Base-by-base conservation (phyloP, 2,329 filamentous ascomycete species). In the Penicillium nordicum region DNA sequence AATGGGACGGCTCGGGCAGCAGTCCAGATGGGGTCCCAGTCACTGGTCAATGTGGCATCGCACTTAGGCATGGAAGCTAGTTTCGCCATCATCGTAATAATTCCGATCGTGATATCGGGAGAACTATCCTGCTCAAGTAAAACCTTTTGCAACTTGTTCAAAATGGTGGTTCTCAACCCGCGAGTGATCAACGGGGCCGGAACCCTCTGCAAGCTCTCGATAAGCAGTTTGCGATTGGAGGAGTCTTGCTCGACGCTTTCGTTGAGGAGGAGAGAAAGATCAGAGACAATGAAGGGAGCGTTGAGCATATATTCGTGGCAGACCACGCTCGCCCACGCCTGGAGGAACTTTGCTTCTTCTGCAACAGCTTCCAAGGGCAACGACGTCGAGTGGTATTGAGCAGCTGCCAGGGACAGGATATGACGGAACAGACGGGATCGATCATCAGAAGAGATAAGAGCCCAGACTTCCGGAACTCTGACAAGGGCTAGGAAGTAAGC, bases 301-400 rank as follows among this genome's bases (percentile, higher is more conserved):
- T 68, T 68, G 23, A 75, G 66, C 23, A 76, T 64, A 54, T 75
- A 76, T 42, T 76, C 74, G 45, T 74, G 69, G 23, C 73, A 76
- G 7, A 71, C 67, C 32, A 76, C 62, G 40, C 67, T 67, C 30
- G 67, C 62, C 75, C 74, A 77, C 18, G 72, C 65, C 47, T 76
- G 71, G 27, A 72, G 60, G 47, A 76, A 71, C 34, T 65, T 66
- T 23, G 69, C 63, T 48, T 67, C 60, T 23, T 66, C 59, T 1
- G 67, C 54, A 11, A 61, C 52, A 14, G 58, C 65, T 37, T 73
- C 69, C 18, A 74, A 48, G 25, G 60, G 58, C 7, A 66, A 61
- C 0, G 66, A 61, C 0, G 65, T 62, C 12, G 59, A 57, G 18
- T 57, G 58, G 34, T 67, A 70, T 47, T 73, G 69, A 16, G 64